Base-by-base conservation (phyloP, 495 filamentous ascomycete species). In the Apiosordaria backusii region DNA sequence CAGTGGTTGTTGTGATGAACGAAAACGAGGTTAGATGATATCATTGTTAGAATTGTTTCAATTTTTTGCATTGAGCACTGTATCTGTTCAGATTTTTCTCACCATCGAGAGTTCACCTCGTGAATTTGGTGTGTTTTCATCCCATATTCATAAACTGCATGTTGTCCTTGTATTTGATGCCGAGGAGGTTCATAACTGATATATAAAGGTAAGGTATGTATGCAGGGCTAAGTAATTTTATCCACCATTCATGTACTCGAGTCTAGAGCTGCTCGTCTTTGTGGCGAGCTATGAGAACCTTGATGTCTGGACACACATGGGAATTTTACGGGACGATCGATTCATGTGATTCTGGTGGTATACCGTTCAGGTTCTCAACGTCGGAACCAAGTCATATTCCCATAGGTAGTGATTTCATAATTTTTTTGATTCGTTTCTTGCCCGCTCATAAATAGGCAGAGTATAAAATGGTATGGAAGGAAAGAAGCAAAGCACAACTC, bases 341-440 rank as follows among this genome's bases (percentile, higher is more conserved):
- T 57, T 13, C 53, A 57, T 57, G 53, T 57, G 53, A 22, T 57
- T 13, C 9, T 21, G 19, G 9, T 55, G n/a, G n/a, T n/a, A n/a
- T n/a, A n/a, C n/a, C n/a, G n/a, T n/a, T n/a, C n/a, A n/a, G n/a
- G n/a, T n/a, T n/a, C n/a, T n/a, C n/a, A n/a, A n/a, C n/a, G n/a
- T n/a, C n/a, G n/a, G n/a, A n/a, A n/a, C n/a, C n/a, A n/a, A n/a
- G n/a, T n/a, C n/a, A n/a, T n/a, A n/a, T n/a, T n/a, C n/a, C n/a
- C n/a, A n/a, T n/a, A n/a, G n/a, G n/a, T n/a, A n/a, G n/a, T n/a
- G n/a, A n/a, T 15, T 57, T 57, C 23, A 1, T 21, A 22, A n/a
- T 57, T 57, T 57, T 65, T 27, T 65, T 65, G 2, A 27, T 55
- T 25, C n/a, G 21, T 57, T 55, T 57, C n/a, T 25, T 54, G 23